A percentile compares a stretch with the other conserved stretches of the same genome.
phyloP scores from a whole-genome alignment of 176 grass and related monocot species.

The Oryza meridionalis region DNA sequence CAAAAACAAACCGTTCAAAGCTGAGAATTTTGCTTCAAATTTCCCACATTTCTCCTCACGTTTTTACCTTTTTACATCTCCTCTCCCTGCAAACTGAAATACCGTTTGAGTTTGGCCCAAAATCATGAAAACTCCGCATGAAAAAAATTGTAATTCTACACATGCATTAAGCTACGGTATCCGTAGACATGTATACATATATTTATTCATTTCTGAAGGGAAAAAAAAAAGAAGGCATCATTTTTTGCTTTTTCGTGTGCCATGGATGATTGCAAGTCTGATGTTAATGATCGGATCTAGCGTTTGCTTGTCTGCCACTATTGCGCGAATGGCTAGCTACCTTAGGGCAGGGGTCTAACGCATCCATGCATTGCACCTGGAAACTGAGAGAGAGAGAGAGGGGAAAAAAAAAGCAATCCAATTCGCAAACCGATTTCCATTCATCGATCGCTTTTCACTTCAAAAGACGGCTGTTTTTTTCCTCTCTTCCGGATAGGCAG shows the following conservation, averaged over 20 bases:
- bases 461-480: not conserved
- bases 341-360: not conserved
- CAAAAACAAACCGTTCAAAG: not conserved
- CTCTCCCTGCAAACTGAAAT: not conserved
- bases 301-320: slow-evolving; percentile 55
- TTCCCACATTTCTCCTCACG: not conserved
- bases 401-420: not conserved
- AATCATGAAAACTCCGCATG: too few relatives aligned
- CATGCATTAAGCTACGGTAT: not conserved
- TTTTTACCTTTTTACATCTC: not conserved
- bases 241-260: slow-evolving; percentile 4
- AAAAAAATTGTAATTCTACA: too few relatives aligned
- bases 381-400: not conserved
- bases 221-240: not conserved
- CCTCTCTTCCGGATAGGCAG: not conserved
- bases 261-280: slow-evolving; percentile 36
- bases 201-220: not conserved
- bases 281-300: slow-evolving; percentile 37
- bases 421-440: not conserved
- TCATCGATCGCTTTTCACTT: not conserved
- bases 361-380: slow-evolving; percentile 9
- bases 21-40: not conserved
- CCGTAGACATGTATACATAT: not conserved
- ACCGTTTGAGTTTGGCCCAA: too few relatives aligned
- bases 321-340: not conserved